Base-by-base conservation (phyloP, 2,329 filamentous ascomycete genomes). In the Trichoderma sp. region DNA sequence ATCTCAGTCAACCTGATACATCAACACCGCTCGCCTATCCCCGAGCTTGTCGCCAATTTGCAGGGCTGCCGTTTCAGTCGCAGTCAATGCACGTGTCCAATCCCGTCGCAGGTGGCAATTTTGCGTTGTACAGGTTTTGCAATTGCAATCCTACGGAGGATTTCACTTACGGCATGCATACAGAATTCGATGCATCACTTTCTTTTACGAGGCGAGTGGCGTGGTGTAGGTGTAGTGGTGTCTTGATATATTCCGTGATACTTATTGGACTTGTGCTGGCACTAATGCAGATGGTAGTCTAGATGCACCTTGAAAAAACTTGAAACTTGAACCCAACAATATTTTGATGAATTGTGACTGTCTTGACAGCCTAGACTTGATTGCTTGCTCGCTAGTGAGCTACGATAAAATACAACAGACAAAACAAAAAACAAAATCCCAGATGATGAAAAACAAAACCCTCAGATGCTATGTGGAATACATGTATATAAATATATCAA, bases 21-120 rank as follows among this genome's bases (percentile, higher is more conserved):
- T 12, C 12, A 29, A 50, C 3, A 29, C 41, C 29, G 16, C 53
- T 64, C 59, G 41, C 69, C 63, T 65, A 73, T 64, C 29, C n/a
- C 59, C 12, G 21, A 65, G 29, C 66, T 33, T 59, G 50, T 69
- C 66, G 27, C 50, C 29, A 59, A 67, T 29, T 69, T 69, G 29
- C 66, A 56, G 60, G 69, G 38, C 59, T 53, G 41, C 29, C 21
- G 69, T 73, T 73, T 73, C 69, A 73, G 67, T 35, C n/a, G 12
- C 69, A 41, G 31, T 45, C 41, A 50, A 16, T 45, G 62, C 60
- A 33, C n/a, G 14, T 12, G 12, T 67, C 38, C 66, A 53, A 69
- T 59, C 33, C 21, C 66, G 18, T 38, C 50, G 5, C 29, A 38
- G 29, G 66, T 69, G 50, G 66, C 66, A 69, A 69, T 60, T 60